phyloP scores from a whole-genome alignment of 1,284 basidiomycete genomes.

The Ustilago vetiveriae region DNA sequence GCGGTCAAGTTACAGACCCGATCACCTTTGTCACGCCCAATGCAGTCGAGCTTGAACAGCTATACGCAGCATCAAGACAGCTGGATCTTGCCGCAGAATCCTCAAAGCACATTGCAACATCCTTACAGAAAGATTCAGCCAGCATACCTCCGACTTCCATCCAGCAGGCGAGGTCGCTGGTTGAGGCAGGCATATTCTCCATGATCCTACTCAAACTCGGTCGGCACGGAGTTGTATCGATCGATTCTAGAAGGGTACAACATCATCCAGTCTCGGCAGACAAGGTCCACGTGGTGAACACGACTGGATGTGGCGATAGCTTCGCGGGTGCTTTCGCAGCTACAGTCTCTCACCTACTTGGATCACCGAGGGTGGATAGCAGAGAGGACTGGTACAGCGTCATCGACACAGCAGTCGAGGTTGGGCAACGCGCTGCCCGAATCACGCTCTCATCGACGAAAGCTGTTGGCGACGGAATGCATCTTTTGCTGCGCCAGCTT shows the following conservation, averaged over 20 bases:
- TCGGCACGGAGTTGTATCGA: constrained; percentile 28
- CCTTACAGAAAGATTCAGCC: background rate
- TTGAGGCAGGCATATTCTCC: constrained; percentile 14
- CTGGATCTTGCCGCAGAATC: constrained; percentile 6
- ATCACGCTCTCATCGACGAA: constrained; percentile 24
- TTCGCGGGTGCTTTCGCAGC: constrained; percentile 61
- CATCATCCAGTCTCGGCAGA: constrained; percentile 44
- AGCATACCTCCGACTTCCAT: background rate
- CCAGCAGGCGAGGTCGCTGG: background rate
- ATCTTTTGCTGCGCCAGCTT: constrained; percentile 23
- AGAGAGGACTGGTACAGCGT: background rate
- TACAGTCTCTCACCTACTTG: constrained; percentile 17
- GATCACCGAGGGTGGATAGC: background rate
- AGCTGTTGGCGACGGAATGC: constrained; percentile 36
- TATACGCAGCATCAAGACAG: constrained; percentile 11
- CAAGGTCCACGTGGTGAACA: constrained; percentile 39
- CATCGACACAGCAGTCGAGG: constrained; percentile 19
- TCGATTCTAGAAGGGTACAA: constrained; percentile 7
- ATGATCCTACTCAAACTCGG: constrained; percentile 51
- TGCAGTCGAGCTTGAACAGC: constrained; percentile 35
- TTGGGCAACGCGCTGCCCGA: constrained; percentile 40
- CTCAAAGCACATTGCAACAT: background rate
- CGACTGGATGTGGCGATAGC: constrained; percentile 65
- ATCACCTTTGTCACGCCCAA: constrained; percentile 48
- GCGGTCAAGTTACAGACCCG: background rate